Conservation (phyloP, 2,329 filamentous ascomycete species). For the Escovopsis sp. region DNA sequence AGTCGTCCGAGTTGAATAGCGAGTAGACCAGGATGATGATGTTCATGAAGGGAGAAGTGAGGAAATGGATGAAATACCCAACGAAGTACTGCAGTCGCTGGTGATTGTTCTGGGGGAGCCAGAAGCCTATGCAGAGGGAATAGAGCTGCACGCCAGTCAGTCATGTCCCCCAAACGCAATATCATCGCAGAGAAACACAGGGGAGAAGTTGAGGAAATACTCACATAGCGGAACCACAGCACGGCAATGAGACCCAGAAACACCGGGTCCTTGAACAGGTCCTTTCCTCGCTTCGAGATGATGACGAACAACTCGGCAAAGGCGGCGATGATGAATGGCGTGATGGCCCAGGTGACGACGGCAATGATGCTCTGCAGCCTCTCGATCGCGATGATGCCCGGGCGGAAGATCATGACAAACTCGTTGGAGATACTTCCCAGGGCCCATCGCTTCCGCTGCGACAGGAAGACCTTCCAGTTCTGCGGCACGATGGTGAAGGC, state of each 20-base stretch:
- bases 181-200: neutral
- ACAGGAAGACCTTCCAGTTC: conserved; percentile 29
- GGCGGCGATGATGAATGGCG: conserved; percentile 27
- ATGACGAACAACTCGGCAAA: conserved; percentile 22
- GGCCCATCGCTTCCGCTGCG: conserved; percentile 33
- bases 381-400: conserved; percentile 26
- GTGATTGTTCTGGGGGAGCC: conserved; percentile 23
- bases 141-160: conserved; percentile 15
- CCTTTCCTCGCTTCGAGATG: conserved; percentile 16
- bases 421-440: conserved; percentile 33
- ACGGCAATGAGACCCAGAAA: conserved; percentile 23
- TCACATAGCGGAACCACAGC: conserved; percentile 24
- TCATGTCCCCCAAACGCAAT: too few species aligned
- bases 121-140: conserved; percentile 26
- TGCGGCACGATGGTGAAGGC: conserved; percentile 32
- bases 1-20: conserved; percentile 26
- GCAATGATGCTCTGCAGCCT: conserved; percentile 28
- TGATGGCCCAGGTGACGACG: conserved; percentile 30
- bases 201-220: conserved; percentile 8
- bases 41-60: conserved; percentile 26
- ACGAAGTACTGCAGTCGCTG: conserved; percentile 23
- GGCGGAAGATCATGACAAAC: conserved; percentile 30
- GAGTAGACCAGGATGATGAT: conserved; percentile 27
- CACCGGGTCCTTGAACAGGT: conserved; percentile 19
- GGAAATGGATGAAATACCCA: conserved; percentile 22